A percentile compares a stretch with the other conserved stretches of the same genome.
phyloP scores from a whole-genome alignment of 805 yeast species.

The Pichia pseudocactophila region DNA sequence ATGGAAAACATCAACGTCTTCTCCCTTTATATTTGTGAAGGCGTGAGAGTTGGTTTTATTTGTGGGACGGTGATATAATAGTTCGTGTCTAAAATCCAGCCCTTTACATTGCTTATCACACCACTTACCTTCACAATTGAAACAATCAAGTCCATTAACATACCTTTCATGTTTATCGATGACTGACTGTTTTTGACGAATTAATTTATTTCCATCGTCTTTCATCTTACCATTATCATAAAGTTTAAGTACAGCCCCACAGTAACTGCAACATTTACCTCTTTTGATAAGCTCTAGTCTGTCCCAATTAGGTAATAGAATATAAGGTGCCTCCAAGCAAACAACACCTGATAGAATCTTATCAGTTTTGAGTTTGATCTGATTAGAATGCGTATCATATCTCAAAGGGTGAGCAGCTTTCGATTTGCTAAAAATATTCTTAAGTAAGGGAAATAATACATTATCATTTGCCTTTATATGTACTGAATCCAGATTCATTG shows the following conservation, averaged over 20 bases:
- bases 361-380: slow-evolving; percentile 4
- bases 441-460: neutral
- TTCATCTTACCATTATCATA: slow-evolving; percentile 25
- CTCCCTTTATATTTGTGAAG: slow-evolving; percentile 9
- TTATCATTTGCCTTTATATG: neutral
- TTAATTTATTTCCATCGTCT: slow-evolving; percentile 11
- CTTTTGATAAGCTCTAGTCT: slow-evolving; percentile 18
- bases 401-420: slow-evolving; percentile 7
- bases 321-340: slow-evolving; percentile 25
- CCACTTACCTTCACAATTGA: slow-evolving; percentile 24
- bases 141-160: slow-evolving; percentile 26
- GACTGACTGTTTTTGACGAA: slow-evolving; percentile 10
- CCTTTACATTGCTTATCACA: slow-evolving; percentile 23
- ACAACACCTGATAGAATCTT: slow-evolving; percentile 15
- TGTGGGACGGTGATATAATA: slow-evolving; percentile 23
- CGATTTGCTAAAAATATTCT: slow-evolving; percentile 7
- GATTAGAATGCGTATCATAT: slow-evolving; percentile 4
- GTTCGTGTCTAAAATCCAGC: slow-evolving; percentile 20
- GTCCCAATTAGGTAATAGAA: slow-evolving; percentile 22
- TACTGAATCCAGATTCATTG: neutral
- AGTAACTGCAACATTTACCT: slow-evolving; percentile 27
- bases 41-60: slow-evolving; percentile 23
- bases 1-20: slow-evolving; percentile 10
- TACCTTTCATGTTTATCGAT: slow-evolving; percentile 23
- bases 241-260: slow-evolving; percentile 26